A percentile compares a stretch with the other conserved stretches of the same genome.
phyloP scores from a whole-genome alignment of 805 yeast genomes.

The Schwanniomyces vanrijiae region DNA sequence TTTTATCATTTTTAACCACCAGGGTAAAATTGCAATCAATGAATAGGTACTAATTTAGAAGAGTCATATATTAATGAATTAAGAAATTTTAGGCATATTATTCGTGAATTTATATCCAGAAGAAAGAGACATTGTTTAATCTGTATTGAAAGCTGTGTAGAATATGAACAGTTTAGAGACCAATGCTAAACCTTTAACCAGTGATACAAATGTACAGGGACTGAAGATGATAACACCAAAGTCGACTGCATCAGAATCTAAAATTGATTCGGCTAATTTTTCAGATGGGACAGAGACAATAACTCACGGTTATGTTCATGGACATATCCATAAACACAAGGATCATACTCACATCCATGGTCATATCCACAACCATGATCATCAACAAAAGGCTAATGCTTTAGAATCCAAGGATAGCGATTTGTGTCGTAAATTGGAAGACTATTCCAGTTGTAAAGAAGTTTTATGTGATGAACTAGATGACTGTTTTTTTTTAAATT shows the following conservation, averaged over 20 bases:
- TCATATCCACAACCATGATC: conserved; percentile 57
- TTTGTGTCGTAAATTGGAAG: conserved; percentile 30
- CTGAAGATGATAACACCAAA: not conserved
- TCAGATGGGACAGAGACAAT: conserved; percentile 8
- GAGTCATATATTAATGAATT: not conserved
- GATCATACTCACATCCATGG: conserved; percentile 67
- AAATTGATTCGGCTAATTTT: not conserved
- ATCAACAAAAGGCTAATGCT: conserved; percentile 13
- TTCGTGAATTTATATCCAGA: not conserved
- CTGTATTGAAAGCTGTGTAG: not conserved
- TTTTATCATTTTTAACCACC: not conserved
- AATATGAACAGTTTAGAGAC: not conserved
- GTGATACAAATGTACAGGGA: not conserved
- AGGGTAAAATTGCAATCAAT: not conserved
- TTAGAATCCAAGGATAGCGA: conserved; percentile 1
- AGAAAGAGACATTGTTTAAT: not conserved
- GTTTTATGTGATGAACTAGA: conserved; percentile 44
- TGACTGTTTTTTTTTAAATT: conserved; percentile 39
- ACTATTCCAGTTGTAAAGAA: conserved; percentile 34
- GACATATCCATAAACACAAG: conserved; percentile 63
- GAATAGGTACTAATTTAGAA: not conserved
- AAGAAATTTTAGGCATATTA: not conserved
- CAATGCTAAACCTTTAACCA: not conserved
- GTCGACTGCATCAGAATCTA: not conserved
- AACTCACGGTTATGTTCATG: conserved; percentile 61